Base-by-base conservation (phyloP, 208 protist species). In the Leptomonas seymouri region DNA sequence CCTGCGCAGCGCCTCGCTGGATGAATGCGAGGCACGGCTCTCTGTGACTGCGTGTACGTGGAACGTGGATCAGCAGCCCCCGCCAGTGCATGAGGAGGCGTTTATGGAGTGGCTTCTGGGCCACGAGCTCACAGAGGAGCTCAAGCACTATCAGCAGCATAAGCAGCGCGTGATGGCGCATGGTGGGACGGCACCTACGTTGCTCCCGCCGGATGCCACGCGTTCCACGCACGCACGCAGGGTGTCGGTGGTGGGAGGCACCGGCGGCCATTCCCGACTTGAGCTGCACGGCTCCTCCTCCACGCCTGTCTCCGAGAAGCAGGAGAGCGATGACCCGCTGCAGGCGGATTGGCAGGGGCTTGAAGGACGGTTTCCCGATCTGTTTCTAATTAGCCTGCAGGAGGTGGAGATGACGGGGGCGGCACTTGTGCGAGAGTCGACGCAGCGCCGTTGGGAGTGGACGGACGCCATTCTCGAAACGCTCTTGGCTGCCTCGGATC, bases 391-490 rank as follows among this genome's bases (percentile, higher is more conserved):
- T 39, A 92, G 78, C 46, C 76, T 96, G 49, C 91, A 96, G 63
- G 91, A 96, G 74, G 87, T 94, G 0, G 91, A 94, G 62, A 93
- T 94, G 88, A 81, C 87, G 0, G 84, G 86, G 1, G 67, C 84
- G 27, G 91, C 87, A 25, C 76, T 96, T 6, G 79, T 96, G 68
- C 63, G 65, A 36, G 89, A 96, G 68, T 73, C 71, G n/a, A 94
- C 89, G 28, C 67, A 82, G 64, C 78, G 76, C 4, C 81, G 85
- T 54, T 74, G 69, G 20, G 48, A 71, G 44, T 96, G 91, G 89
- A 68, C 71, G 31, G 83, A 94, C 31, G 78, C 75, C 62, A 90
- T 96, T 23, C 80, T 86, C 5, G 78, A 84, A 28, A 51, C 75
- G 14, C 74, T 94, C 6, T 74, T 82, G 54, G 50, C 69, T 50